Evolutionary conservation across 106 monocot species (phyloP), one percentile per base, ranked within the genome.

Genomic region (Xerophyta viscosa): DNA sequence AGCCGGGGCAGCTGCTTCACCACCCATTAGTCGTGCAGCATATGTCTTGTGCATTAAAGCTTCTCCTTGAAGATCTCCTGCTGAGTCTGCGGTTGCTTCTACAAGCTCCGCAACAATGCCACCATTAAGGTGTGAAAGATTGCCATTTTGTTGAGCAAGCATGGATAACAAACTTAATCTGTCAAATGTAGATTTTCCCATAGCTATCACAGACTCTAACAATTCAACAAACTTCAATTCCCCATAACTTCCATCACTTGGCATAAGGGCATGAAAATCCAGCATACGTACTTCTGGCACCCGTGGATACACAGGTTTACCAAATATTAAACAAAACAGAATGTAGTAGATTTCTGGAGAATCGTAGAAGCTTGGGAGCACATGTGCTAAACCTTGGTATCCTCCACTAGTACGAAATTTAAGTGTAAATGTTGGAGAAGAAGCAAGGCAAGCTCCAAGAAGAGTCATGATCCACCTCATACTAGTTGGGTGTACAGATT

Each of bases 401-500:
- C 98, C 90, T 59, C 81, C 82, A 67, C 82, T 90, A 50, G 53
- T 63, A 6, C 79, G 85, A 33, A 98, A 98, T 71, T 77, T 90
- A n/a, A 79, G 82, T 45, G 72, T 33, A 77, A 98, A 98, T 31
- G 84, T 90, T 17, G 82, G 66, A 42, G 98, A 98, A 26, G 98
- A 98, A 64, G 86, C 58, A 55, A 98, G 98, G 60, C 86, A 79
- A 20, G 90, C 82, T 45, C 98, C 98, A 45, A 90, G 76, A 63
- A 98, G 86, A 71, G 98, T 98, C 82, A 90, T 86, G 68, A 98
- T 85, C 98, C 98, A 98, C 68, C 90, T 73, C 98, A 98, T 98
- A 66, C 86, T 98, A 12, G 98, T 98, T 31, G 98, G 90, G 61
- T 98, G 98, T 2, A 86, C 90, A 52, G 98, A 72, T 79, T 98